Conservation (phyloP, 495 filamentous ascomycete species). For the Neurospora sp. region DNA sequence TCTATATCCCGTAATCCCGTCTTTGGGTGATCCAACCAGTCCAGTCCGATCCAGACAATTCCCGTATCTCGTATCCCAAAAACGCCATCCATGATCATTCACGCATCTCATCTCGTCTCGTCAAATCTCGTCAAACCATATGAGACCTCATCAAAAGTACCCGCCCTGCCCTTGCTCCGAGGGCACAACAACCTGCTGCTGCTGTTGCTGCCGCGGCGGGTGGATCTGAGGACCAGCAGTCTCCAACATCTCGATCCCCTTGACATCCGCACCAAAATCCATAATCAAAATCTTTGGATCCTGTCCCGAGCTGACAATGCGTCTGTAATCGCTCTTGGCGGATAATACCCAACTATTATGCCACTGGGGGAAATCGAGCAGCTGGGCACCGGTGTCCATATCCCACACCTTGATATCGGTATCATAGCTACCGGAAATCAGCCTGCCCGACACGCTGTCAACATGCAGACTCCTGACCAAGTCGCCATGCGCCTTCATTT, state of each 20-base stretch:
- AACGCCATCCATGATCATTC: background rate
- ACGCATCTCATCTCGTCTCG: background rate
- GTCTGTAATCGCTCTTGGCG: slow-evolving; percentile 87
- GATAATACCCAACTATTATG: slow-evolving; percentile 92
- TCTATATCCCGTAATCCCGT: background rate
- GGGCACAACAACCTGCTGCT: background rate
- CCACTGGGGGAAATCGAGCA: slow-evolving; percentile 76
- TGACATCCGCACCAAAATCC: slow-evolving; percentile 62
- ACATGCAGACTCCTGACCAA: slow-evolving; percentile 61
- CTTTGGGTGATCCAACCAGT: background rate
- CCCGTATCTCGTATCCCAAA: background rate
- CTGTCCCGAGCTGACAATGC: slow-evolving; percentile 88
- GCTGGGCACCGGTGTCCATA: slow-evolving; percentile 57
- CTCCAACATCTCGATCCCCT: slow-evolving; percentile 44
- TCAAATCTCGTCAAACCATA: background rate
- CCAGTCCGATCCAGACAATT: background rate
- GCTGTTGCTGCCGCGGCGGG: background rate
- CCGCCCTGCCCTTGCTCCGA: background rate
- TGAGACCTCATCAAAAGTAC: background rate
- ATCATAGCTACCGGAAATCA: slow-evolving; percentile 90
- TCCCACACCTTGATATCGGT: slow-evolving; percentile 88
- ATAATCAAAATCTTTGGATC: slow-evolving; percentile 85
- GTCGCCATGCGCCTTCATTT: slow-evolving; percentile 65
- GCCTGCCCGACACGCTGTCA: slow-evolving; percentile 68
- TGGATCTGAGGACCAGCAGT: slow-evolving; percentile 6